Evolutionary conservation across 2,329 filamentous ascomycete genomes (phyloP), one percentile per base, ranked within the genome.

Genomic region (Nothophaeocryptopus gaeumannii): DNA sequence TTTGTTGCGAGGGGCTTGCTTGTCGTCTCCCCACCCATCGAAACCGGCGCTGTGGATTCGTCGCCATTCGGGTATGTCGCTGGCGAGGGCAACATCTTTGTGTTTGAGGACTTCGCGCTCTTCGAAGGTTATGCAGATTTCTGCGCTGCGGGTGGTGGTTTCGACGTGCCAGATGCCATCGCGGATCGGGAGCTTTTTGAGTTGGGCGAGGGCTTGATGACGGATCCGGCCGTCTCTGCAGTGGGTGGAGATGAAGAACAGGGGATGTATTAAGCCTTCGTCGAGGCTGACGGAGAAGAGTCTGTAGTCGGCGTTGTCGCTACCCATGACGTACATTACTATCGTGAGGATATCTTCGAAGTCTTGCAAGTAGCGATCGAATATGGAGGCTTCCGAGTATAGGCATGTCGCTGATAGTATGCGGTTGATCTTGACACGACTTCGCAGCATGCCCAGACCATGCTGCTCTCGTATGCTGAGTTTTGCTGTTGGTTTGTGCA

Each of bases 301-400:
- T 7, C 62, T 53, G 16, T 54, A 43, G 33, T 64, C 61, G 9
- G 62, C 52, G 14, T 60, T 55, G 42, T 65, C 63, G 34, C 51
- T 58, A n/a, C 55, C 55, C 53, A 65, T 55, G 36, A 65, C 58
- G 39, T 63, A 59, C 15, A 49, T 54, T 50, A 62, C 63, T 39
- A 63, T 63, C 12, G 57, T 57, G 11, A 65, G 55, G 16, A 66
- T 63, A 20, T 67, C 59, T 29, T 67, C 61, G 41, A 65, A 66
- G 2, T 64, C 62, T 2, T 53, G 37, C 3, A 62, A 32, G 53
- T 55, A 65, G 13, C 47, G 47, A 44, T 67, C 64, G 50, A 58
- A 59, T 36, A 59, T 53, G 15, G 50, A 54, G 5, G 55, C 49
- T 44, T 67, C 63, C 8, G 57, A 44, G 44, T 65, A 65, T 10